Conservation (phyloP, 192 early-diverging fungal genomes). For the Coemansia sp. region DNA sequence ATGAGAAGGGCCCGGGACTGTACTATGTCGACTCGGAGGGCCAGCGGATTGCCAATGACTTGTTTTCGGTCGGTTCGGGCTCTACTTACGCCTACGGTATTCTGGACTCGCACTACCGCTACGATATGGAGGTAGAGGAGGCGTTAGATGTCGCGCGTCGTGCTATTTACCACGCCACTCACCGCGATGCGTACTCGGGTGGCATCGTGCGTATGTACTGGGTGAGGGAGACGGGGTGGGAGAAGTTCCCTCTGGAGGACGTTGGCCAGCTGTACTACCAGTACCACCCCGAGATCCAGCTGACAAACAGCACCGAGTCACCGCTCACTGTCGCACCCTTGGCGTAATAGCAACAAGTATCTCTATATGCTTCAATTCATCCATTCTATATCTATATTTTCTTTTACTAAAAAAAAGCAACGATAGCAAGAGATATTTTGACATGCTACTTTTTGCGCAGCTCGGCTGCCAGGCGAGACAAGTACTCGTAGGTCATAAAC, state of each 20-base stretch:
- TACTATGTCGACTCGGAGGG: slow-evolving; percentile 99
- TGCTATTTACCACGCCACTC: slow-evolving; percentile 95
- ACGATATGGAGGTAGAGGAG: slow-evolving; percentile 79
- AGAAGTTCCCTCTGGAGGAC: slow-evolving; percentile 79
- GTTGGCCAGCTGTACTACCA: slow-evolving; percentile 84
- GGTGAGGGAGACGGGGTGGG: slow-evolving; percentile 91
- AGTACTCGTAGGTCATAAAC: slow-evolving; percentile 92
- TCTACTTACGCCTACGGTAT: slow-evolving; percentile 99
- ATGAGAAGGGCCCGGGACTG: slow-evolving; percentile 85
- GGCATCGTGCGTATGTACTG: slow-evolving; percentile 91
- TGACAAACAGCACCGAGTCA: slow-evolving; percentile 40
- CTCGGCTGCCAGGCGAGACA: slow-evolving; percentile 32
- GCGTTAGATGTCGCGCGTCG: slow-evolving; percentile 90
- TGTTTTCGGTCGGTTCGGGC: slow-evolving; percentile 99
- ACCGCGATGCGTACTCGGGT: slow-evolving; percentile 93
- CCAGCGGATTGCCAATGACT: slow-evolving; percentile 77
- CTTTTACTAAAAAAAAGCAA: not conserved
- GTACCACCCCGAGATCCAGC: slow-evolving; percentile 54
- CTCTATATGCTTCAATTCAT: not conserved
- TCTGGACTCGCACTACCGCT: slow-evolving; percentile 85
- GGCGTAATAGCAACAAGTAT: not conserved
- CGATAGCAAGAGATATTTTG: not conserved
- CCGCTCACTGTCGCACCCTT: slow-evolving; percentile 25
- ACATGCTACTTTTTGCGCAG: slow-evolving; percentile 16
- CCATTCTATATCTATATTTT: slow-evolving; percentile 12